These are phyloP conservation scores for Saccharomycopsis sp. DNA, from an alignment of 805 yeast species.

Conservation along the genomic window DNA sequence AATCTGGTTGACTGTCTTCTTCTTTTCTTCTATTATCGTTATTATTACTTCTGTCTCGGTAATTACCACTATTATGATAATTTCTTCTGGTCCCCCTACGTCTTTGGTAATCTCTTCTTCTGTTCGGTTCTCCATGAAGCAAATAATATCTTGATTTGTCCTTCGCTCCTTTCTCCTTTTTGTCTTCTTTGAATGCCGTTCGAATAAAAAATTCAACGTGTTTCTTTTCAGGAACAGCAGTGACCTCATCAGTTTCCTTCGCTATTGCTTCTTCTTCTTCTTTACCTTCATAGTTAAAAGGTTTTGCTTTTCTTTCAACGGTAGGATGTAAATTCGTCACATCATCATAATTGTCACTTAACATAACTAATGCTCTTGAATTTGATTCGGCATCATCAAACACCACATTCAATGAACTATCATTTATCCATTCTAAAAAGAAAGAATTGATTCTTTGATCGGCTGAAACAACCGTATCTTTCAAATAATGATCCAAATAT, in stretches of 20 bases:
- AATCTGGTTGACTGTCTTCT: slow-evolving; percentile 30
- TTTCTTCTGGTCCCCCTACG: slow-evolving; percentile 18
- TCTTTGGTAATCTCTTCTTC: slow-evolving; percentile 24
- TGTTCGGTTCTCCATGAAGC: slow-evolving; percentile 64
- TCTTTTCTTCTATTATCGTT: slow-evolving; percentile 16
- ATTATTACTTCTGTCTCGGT: slow-evolving; percentile 19
- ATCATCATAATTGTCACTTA: slow-evolving; percentile 28
- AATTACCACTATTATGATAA: slow-evolving; percentile 18
- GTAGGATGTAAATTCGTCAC: slow-evolving; percentile 14
- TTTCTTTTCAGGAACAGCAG: slow-evolving; percentile 29
- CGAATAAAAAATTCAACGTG: slow-evolving; percentile 37
- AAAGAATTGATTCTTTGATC: slow-evolving; percentile 24
- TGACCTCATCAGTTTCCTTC: too few relatives aligned
- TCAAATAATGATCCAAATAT: slow-evolving; percentile 43
- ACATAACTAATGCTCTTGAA: slow-evolving; percentile 30
- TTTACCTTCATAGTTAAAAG: slow-evolving; percentile 23
- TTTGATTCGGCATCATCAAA: slow-evolving; percentile 30
- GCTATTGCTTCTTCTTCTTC: slow-evolving; percentile 20
- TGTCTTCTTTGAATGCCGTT: slow-evolving; percentile 46
- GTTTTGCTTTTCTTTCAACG: slow-evolving; percentile 25
- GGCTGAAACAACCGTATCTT: slow-evolving; percentile 24
- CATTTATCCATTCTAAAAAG: slow-evolving; percentile 60
- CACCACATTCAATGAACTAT: slow-evolving; percentile 42
- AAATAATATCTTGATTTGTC: slow-evolving; percentile 57
- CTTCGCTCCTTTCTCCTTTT: slow-evolving; percentile 50